phyloP scores from a whole-genome alignment of 441 rosid genomes.

The Brassica hybrid region DNA sequence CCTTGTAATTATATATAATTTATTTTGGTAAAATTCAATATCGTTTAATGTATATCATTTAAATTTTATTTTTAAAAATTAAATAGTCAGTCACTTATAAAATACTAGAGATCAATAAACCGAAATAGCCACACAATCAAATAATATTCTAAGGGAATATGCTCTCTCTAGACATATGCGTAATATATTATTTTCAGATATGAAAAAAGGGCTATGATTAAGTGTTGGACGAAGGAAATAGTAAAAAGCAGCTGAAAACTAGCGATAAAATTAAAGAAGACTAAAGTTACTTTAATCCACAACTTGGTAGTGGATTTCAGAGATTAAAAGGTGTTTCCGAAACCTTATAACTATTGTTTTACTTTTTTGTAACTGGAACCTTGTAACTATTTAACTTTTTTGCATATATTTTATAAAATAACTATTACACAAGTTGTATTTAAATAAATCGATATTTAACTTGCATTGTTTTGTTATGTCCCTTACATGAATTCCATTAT shows the following conservation, averaged over 20 bases:
- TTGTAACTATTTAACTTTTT: not conserved
- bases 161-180: constrained; percentile 5
- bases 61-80: no score
- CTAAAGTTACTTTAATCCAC: constrained; percentile 32
- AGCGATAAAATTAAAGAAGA: not conserved
- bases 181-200: no score
- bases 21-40: not conserved
- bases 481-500: constrained; percentile 12
- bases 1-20: no score
- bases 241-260: constrained; percentile 11
- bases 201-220: no score
- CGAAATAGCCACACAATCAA: not conserved
- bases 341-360: not conserved
- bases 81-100: not conserved
- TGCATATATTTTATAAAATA: not conserved
- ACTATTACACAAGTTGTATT: constrained; percentile 7
- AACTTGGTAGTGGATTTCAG: constrained; percentile 21
- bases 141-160: constrained; percentile 41
- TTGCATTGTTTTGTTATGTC: constrained; percentile 12
- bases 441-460: not conserved
- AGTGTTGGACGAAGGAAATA: no score
- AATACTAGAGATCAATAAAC: not conserved
- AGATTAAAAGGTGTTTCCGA: constrained; percentile 22
- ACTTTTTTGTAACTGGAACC: not conserved
- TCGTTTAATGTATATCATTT: not conserved